Percentiles rank a stretch among this genome's conserved stretches.
These are phyloP conservation scores for Cytospora paraplurivora DNA, from an alignment of 2,329 filamentous ascomycete species.

Conservation along the genomic window DNA sequence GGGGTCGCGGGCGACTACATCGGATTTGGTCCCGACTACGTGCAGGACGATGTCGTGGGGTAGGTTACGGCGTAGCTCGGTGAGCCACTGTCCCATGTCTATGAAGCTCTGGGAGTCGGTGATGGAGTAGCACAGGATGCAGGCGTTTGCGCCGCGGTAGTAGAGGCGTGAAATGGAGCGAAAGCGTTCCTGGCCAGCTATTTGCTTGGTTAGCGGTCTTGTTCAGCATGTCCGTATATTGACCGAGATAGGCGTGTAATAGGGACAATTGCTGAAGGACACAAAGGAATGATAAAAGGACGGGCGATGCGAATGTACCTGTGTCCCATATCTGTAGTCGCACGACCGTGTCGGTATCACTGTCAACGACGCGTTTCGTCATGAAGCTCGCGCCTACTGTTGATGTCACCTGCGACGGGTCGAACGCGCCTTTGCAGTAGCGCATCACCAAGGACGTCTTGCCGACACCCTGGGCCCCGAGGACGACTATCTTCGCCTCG, in stretches of 20 bases:
- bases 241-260: background rate
- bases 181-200: slow-evolving; percentile 89
- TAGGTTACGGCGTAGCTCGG: slow-evolving; percentile 79
- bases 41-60: slow-evolving; percentile 81
- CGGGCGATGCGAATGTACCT: slow-evolving; percentile 46
- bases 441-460: slow-evolving; percentile 79
- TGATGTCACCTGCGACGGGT: slow-evolving; percentile 63
- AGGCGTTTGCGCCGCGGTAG: slow-evolving; percentile 93
- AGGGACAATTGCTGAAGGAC: background rate
- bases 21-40: slow-evolving; percentile 92
- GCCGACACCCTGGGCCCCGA: slow-evolving; percentile 77
- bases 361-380: slow-evolving; percentile 78
- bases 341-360: slow-evolving; percentile 81
- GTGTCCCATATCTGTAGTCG: slow-evolving; percentile 98
- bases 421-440: slow-evolving; percentile 73
- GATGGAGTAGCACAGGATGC: slow-evolving; percentile 93
- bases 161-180: slow-evolving; percentile 92
- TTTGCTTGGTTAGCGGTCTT: slow-evolving; percentile 19
- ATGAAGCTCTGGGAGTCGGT: slow-evolving; percentile 82
- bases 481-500: slow-evolving; percentile 80
- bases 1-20: slow-evolving; percentile 86
- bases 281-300: slow-evolving; percentile 6
- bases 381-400: slow-evolving; percentile 82
- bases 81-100: slow-evolving; percentile 91
- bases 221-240: background rate